Percentiles rank a stretch among this genome's conserved stretches.
phyloP scores from a whole-genome alignment of 2,329 filamentous ascomycete species.

The Achaetomium macrosporum region DNA sequence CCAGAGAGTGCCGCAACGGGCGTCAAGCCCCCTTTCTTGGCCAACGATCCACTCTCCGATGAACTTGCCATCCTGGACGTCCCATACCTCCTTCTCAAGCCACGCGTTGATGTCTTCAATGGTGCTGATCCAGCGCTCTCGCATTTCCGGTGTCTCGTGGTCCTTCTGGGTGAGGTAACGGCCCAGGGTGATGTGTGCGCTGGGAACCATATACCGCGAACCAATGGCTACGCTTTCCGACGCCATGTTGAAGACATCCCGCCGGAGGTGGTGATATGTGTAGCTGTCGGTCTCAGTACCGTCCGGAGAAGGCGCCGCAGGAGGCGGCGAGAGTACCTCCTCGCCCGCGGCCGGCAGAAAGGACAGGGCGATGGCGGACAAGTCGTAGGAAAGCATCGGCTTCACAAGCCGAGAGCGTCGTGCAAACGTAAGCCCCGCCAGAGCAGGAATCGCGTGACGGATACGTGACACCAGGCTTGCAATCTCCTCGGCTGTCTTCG shows the following conservation, averaged over 20 bases:
- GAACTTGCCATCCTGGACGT: constrained; percentile 38
- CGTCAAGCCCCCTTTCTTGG: constrained; percentile 73
- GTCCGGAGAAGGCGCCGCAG: constrained; percentile 34
- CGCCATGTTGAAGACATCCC: constrained; percentile 64
- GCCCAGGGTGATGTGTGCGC: constrained; percentile 81
- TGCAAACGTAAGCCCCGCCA: constrained; percentile 60
- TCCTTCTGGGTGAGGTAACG: constrained; percentile 68
- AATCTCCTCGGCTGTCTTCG: constrained; percentile 64
- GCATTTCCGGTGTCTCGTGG: constrained; percentile 51
- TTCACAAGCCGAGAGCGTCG: constrained; percentile 73
- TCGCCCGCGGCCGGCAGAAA: constrained; percentile 76
- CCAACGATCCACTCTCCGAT: constrained; percentile 81
- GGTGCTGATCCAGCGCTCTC: constrained; percentile 58
- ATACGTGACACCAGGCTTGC: constrained; percentile 54
- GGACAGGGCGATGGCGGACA: constrained; percentile 77
- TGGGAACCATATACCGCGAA: constrained; percentile 81
- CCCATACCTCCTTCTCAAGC: constrained; percentile 68
- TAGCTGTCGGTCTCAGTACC: constrained; percentile 50
- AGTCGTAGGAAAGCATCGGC: constrained; percentile 77
- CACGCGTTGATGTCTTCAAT: constrained; percentile 74
- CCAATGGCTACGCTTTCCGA: constrained; percentile 58
- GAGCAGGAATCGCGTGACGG: constrained; percentile 47
- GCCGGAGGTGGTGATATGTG: constrained; percentile 85
- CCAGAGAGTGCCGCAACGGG: constrained; percentile 71
- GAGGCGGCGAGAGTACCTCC: constrained; percentile 35